Evolutionary conservation across 2,329 filamentous ascomycete genomes (phyloP), one percentile per base, ranked within the genome.

Genomic region (Arthroderma sp.): DNA sequence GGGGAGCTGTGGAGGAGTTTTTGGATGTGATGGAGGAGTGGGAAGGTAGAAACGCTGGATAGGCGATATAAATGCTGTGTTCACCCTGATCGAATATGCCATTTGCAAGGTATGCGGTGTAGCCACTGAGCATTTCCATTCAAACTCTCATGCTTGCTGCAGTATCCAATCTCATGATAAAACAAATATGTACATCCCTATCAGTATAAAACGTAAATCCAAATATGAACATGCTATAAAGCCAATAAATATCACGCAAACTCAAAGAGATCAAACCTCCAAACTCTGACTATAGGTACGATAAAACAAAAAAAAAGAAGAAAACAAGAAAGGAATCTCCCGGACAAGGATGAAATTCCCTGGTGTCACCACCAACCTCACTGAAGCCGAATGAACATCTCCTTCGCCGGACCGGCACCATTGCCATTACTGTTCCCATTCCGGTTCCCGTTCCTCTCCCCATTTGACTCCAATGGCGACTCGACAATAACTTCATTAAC

Each of bases 131-230:
- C 15, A 22, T 22, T 22, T 22, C 15, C 15, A 22, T 22, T 3
- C 15, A 22, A 22, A 22, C 1, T 22, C 15, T 22, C 15, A 22
- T 22, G 15, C 15, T 22, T 22, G 15, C 15, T 22, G 15, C 15
- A 22, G 15, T 3, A 22, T 22, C 15, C 15, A 22, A 22, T 22
- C 15, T 22, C 15, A 22, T 22, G 15, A 22, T 22, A 22, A 22
- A 22, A 22, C 15, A 22, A 22, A 22, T 22, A 63, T 46, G 46
- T 62, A 64, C 50, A 63, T 53, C 46, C 62, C 61, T 7, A 53
- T 55, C 11, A 52, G 55, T 8, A 50, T 45, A 41, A 55, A 59
- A 3, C 3, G 15, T 22, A 22, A 22, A 22, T 22, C 15, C 15
- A 22, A 22, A 22, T 22, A 22, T 9, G 27, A 42, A 42, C 36